Conservation (phyloP, 2,329 filamentous ascomycete species). For the Nemania sp. region DNA sequence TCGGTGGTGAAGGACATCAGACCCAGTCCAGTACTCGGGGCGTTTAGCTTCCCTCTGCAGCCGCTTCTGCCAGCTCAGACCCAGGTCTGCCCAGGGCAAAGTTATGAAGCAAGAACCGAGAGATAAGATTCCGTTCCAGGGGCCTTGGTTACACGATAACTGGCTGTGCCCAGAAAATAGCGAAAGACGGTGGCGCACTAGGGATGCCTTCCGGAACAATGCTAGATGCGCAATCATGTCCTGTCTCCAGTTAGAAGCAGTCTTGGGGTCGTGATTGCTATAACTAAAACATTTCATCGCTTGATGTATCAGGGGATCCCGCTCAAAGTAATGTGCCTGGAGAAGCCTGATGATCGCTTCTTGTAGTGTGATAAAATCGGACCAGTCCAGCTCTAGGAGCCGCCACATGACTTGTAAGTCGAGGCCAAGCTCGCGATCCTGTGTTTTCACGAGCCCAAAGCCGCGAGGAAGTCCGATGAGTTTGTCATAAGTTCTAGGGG, state of each 20-base stretch:
- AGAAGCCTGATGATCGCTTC: conserved; percentile 24
- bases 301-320: conserved; percentile 26
- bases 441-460: conserved; percentile 40
- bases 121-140: conserved; percentile 53
- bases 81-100: background rate
- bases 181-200: conserved; percentile 32
- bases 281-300: background rate
- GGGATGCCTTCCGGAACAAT: conserved; percentile 22
- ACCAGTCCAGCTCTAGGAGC: conserved; percentile 44
- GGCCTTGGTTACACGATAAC: conserved; percentile 55
- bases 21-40: conserved; percentile 3
- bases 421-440: conserved; percentile 44
- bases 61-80: conserved; percentile 1
- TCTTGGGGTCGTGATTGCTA: background rate
- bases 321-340: conserved; percentile 24
- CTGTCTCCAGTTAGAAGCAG: conserved; percentile 37
- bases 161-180: conserved; percentile 44
- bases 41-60: background rate
- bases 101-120: conserved; percentile 39
- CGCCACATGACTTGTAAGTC: conserved; percentile 48
- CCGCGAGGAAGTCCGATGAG: background rate
- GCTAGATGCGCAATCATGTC: conserved; percentile 42
- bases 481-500: conserved; percentile 33
- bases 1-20: conserved; percentile 15
- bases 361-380: conserved; percentile 1